Evolutionary conservation across 139 green algal species (phyloP), one percentile per base, ranked within the genome.

Genomic region (Klebsormidium nitens): DNA sequence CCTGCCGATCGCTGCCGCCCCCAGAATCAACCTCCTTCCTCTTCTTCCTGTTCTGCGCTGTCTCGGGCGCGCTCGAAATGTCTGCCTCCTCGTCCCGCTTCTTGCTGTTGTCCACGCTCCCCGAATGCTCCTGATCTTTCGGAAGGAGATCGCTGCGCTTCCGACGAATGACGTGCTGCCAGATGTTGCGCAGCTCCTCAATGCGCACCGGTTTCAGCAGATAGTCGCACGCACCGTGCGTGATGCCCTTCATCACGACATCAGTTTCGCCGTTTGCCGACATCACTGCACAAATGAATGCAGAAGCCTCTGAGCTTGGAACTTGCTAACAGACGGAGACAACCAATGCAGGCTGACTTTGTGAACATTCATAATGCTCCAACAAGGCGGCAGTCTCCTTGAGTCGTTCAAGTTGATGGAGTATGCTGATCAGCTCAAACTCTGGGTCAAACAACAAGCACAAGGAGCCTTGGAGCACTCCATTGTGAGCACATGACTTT

Each of bases 131-230:
- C 37, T 82, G 3, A 42, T 79, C 72, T n/a, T 80, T 48, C 5
- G 36, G 5, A 37, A 36, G 26, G 19, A 55, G 17, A 2, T 81
- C 50, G 3, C 69, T 5, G 8, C 6, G 57, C 11, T 68, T 72
- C 59, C 66, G 74, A 11, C 89, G 78, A 4, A 98, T 78, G 3
- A 98, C 91, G 73, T 98, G 93, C 84, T 98, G 93, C 93, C 93
- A 98, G 4, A 97, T 86, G 69, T 96, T 96, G 2, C 85, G 76
- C 36, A 97, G 83, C 82, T 97, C 93, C 78, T 97, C 90, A 19
- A 96, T 86, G 1, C 93, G 85, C 23, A 98, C 91, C 23, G 93
- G 93, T 71, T 98, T 98, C 63, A 98, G 93, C 0, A 98, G 78
- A 56, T 96, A 97, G 79, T 98, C 93, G 1, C 94, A 91, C 0